Base-by-base conservation (phyloP, 805 yeast genomes). In the Teunomyces pallodes region DNA sequence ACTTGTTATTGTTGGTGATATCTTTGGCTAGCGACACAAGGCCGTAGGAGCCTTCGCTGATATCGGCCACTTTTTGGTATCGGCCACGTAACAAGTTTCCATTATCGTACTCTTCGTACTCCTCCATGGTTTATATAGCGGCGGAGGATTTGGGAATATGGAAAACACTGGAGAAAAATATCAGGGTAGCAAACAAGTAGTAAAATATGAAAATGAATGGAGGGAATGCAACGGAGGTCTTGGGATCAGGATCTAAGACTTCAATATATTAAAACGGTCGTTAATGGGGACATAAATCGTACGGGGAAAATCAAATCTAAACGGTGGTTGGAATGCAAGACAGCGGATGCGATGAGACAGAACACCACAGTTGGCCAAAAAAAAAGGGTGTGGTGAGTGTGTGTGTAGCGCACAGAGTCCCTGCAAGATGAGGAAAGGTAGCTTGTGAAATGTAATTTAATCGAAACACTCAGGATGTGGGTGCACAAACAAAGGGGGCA, bases 31-130 rank as follows among this genome's bases (percentile, higher is more conserved):
- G 75, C 2, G 95, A 83, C 7, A 92, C 98, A 42, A 87, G 79
- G 44, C 98, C 98, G 66, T 89, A 92, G 0, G 97, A 89, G 28
- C 98, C 98, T 65, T 89, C 91, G 61, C 91, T 88, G 50, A 92
- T 80, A 60, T 84, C 88, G 49, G 81, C 82, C 17, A 90, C 75
- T 56, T 84, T 84, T 49, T 73, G 70, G 69, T 90, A 92, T 47
- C 87, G 74, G 46, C 74, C 74, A 50, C 83, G 77, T 48, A 89
- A 71, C 40, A 86, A 72, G 14, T 56, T 59, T 16, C 77, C 77
- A 17, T 58, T 55, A 49, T 67, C 71, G 54, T 74, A 74, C 31
- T 51, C 54, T 42, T 70, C 68, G 57, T 72, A 73, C 41, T 65
- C 73, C 30, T 70, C 74, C 76, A 74, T 72, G 50, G 38, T 26